Percentiles rank a stretch among this genome's conserved stretches.
Evolutionary conservation across 2,329 filamentous ascomycete species (phyloP).

Genomic region (Ophiostoma sp.): DNA sequence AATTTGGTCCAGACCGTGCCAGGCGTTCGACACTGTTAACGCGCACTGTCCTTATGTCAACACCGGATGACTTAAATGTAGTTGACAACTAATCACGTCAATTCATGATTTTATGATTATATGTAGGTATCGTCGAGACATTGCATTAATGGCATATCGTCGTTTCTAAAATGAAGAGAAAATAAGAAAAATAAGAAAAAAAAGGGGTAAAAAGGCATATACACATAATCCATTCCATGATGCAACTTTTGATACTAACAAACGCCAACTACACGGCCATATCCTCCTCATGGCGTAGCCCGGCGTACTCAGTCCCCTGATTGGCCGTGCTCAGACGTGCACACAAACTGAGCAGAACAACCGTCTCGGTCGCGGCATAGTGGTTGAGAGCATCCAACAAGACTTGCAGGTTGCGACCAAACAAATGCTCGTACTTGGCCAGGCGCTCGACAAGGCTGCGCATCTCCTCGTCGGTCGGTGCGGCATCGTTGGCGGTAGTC

Average conservation of each 20-base stretch:
- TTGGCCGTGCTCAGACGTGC: conserved; percentile 79
- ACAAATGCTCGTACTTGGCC: conserved; percentile 89
- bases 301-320: conserved; percentile 68
- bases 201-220: neutral
- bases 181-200: neutral
- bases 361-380: conserved; percentile 95
- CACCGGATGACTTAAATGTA: neutral
- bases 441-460: conserved; percentile 74
- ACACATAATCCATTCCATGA: neutral
- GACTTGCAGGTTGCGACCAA: conserved; percentile 88
- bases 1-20: neutral
- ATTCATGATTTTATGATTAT: neutral
- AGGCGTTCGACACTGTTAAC: neutral
- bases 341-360: conserved; percentile 85
- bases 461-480: conserved; percentile 40
- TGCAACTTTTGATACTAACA: neutral
- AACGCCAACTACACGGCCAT: conserved; percentile 1
- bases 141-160: conserved; percentile 4
- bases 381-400: conserved; percentile 94
- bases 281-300: conserved; percentile 57
- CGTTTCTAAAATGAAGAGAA: neutral
- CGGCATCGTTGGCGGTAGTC: conserved; percentile 35
- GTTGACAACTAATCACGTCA: neutral
- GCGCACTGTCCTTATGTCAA: neutral
- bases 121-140: neutral